Conservation (phyloP, 1,284 basidiomycete species). For the Sporisorium iseilematis-ciliati region DNA sequence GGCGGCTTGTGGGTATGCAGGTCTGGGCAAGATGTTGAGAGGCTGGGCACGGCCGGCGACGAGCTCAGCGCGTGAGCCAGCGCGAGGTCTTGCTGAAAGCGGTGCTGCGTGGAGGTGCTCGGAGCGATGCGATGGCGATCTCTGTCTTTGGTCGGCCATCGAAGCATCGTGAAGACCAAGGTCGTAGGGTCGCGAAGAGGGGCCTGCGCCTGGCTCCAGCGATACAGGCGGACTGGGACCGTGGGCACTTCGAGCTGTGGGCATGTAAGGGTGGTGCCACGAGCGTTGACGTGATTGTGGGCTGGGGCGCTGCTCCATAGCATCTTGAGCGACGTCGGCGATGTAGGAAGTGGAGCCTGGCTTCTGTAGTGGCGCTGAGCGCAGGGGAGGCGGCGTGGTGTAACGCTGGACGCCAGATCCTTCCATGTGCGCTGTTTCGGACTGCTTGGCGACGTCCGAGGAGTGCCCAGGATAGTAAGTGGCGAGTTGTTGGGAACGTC, state of each 20-base stretch:
- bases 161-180: slow-evolving; percentile 2
- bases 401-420: slow-evolving; percentile 29
- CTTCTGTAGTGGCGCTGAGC: slow-evolving; percentile 5
- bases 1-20: slow-evolving; percentile 16
- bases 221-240: slow-evolving; percentile 24
- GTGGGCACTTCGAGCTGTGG: slow-evolving; percentile 10
- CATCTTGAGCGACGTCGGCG: slow-evolving; percentile 8
- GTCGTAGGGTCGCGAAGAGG: slow-evolving; percentile 22
- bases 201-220: slow-evolving; percentile 14
- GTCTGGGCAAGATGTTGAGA: slow-evolving; percentile 26
- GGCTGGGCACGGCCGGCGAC: slow-evolving; percentile 20
- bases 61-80: slow-evolving; percentile 22
- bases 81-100: slow-evolving; percentile 12
- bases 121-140: slow-evolving; percentile 23
- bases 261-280: slow-evolving; percentile 51
- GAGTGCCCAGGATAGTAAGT: background rate
- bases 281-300: slow-evolving; percentile 42
- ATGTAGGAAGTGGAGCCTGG: background rate
- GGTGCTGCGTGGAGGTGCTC: slow-evolving; percentile 21
- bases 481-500: slow-evolving; percentile 5
- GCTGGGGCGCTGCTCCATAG: slow-evolving; percentile 30
- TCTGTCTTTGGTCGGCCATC: slow-evolving; percentile 5
- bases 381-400: slow-evolving; percentile 17
- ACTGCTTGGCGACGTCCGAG: background rate
- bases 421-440: slow-evolving; percentile 13